Evolutionary conservation across 2,329 filamentous ascomycete species (phyloP).

Genomic region (Aspergillus ruber): DNA sequence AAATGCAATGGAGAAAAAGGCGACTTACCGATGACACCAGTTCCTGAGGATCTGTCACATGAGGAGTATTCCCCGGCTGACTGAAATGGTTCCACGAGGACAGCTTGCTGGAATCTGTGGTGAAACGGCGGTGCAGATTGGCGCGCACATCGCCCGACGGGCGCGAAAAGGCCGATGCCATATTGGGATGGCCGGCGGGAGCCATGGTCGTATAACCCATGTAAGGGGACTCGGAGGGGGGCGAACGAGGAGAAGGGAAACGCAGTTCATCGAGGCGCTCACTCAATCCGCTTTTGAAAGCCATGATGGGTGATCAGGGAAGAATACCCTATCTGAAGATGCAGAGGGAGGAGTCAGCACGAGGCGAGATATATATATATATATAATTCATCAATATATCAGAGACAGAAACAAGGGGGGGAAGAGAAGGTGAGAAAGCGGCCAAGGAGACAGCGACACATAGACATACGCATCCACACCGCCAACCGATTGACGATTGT

Average conservation of each 20-base stretch:
- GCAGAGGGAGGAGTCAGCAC: conserved; percentile 16
- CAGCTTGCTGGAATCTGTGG: conserved; percentile 79
- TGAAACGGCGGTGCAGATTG: conserved; percentile 83
- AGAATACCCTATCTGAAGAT: conserved; percentile 5
- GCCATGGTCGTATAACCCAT: conserved; percentile 68
- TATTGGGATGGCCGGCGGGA: conserved; percentile 55
- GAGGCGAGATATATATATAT: conserved; percentile 14
- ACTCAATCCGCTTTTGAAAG: conserved; percentile 57
- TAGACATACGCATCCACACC: neutral
- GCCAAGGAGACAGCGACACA: neutral
- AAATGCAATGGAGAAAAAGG: too few species aligned
- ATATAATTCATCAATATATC: conserved; percentile 5
- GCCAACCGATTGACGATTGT: neutral
- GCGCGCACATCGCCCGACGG: conserved; percentile 63
- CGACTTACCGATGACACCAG: conserved; percentile 47
- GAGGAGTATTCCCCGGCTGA: conserved; percentile 41
- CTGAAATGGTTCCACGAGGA: conserved; percentile 65
- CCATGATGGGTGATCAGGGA: conserved; percentile 46
- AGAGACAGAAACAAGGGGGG: conserved; percentile 5
- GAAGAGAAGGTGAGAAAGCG: neutral
- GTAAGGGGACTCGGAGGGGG: conserved; percentile 69
- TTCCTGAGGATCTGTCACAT: conserved; percentile 49
- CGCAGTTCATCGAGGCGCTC: conserved; percentile 72
- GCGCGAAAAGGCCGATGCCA: conserved; percentile 52
- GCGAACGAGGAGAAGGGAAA: conserved; percentile 70